Percentiles rank a stretch among this genome's conserved stretches.
Conservation (phyloP, 2,329 filamentous ascomycete species). For the Alternaria sp. region DNA sequence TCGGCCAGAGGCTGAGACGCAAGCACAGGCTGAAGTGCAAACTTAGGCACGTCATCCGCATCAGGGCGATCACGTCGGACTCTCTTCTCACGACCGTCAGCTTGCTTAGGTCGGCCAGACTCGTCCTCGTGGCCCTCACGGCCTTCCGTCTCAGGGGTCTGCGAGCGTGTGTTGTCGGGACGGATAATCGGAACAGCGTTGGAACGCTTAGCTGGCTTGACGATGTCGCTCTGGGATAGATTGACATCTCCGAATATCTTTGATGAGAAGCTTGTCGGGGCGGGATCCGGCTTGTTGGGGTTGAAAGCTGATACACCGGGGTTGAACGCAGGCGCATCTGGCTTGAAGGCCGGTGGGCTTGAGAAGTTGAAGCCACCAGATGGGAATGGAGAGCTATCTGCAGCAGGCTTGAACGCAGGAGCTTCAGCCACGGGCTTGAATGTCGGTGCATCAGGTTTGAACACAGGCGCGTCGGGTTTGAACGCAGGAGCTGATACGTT, state of each 20-base stretch:
- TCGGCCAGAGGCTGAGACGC: conserved; percentile 49
- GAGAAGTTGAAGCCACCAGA: conserved; percentile 36
- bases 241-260: conserved; percentile 55
- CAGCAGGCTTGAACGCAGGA: conserved; percentile 24
- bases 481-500: conserved; percentile 76
- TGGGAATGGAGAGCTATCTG: conserved; percentile 23
- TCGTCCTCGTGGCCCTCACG: conserved; percentile 60
- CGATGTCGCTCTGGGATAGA: conserved; percentile 66
- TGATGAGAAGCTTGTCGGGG: conserved; percentile 41
- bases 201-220: conserved; percentile 73
- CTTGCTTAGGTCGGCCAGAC: conserved; percentile 69
- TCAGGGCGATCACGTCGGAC: conserved; percentile 70
- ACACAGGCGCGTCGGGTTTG: conserved; percentile 77
- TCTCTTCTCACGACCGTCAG: conserved; percentile 77
- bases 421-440: conserved; percentile 35
- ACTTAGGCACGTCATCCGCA: conserved; percentile 76
- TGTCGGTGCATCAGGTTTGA: conserved; percentile 72
- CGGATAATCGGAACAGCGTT: conserved; percentile 85
- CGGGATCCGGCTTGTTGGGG: conserved; percentile 30
- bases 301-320: conserved; percentile 35
- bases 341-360: conserved; percentile 49
- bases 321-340: conserved; percentile 78
- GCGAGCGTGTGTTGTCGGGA: conserved; percentile 58
- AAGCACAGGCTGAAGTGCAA: conserved; percentile 62
- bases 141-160: conserved; percentile 53